phyloP scores from a whole-genome alignment of 768 basidiomycete genomes.

The Suillus bovinus region DNA sequence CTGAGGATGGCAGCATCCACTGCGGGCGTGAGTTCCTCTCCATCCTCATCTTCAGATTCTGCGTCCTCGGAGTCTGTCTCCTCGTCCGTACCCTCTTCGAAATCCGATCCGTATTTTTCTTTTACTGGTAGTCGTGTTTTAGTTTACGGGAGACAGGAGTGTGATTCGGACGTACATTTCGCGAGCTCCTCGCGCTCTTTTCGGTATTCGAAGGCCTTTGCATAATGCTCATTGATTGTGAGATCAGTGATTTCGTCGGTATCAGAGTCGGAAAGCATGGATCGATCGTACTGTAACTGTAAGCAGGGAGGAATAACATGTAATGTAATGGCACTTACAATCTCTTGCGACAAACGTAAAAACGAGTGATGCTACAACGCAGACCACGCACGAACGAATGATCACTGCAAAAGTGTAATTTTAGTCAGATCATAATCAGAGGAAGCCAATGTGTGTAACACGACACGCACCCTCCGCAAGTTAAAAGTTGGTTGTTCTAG shows the following conservation, averaged over 20 bases:
- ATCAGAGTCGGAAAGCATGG: conserved; percentile 53
- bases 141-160: neutral
- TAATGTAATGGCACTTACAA: no score
- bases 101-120: conserved; percentile 84
- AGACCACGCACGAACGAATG: no score
- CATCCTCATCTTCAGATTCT: conserved; percentile 91
- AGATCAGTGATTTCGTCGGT: conserved; percentile 44
- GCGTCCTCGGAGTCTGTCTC: conserved; percentile 69
- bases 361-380: no score
- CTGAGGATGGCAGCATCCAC: conserved; percentile 93
- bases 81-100: conserved; percentile 48
- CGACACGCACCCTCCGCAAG: no score
- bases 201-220: conserved; percentile 79
- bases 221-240: conserved; percentile 74
- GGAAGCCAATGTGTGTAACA: no score
- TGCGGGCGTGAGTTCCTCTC: conserved; percentile 90
- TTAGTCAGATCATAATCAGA: no score
- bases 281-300: neutral
- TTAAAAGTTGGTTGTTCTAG: no score
- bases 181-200: conserved; percentile 86
- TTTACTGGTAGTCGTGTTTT: conserved; percentile 51
- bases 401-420: no score
- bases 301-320: no score
- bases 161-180: conserved; percentile 52
- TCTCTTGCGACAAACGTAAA: no score